Evolutionary conservation across 2,329 filamentous ascomycete genomes (phyloP), one percentile per base, ranked within the genome.

Genomic region (Penicillium sclerotiorum): DNA sequence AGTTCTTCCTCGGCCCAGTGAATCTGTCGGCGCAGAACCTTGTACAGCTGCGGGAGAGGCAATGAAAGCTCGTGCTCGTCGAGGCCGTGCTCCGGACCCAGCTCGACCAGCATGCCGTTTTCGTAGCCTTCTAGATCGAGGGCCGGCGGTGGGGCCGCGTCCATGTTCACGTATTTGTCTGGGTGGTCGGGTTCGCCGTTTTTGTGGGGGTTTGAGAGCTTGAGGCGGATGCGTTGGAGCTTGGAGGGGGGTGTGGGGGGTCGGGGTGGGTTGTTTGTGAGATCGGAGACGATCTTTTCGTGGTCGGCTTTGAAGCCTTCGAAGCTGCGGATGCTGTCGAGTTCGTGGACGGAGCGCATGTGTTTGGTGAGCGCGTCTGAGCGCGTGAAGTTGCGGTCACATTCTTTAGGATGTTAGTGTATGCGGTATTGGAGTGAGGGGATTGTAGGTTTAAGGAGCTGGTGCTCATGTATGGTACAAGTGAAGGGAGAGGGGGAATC

Each of bases 321-420:
- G n/a, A n/a, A n/a, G n/a, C n/a, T n/a, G n/a, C 90, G 86, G 18
- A 96, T 80, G 13, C 90, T 89, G 74, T 99, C 94, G 3, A 93
- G 96, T 70, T 99, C 94, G 76, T 99, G 94, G 30, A 99, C 92
- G 13, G 94, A 97, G 61, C 94, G 88, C 90, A 97, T 97, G 70
- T 99, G 94, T 72, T 99, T 99, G 1, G 93, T 91, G 0, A 99
- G 80, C 11, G 94, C 94, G 65, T 99, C 94, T 20, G 93, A 96
- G 58, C 94, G 83, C 2, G 94, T 99, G 64, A 99, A 99, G 25
- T 92, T 92, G 53, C 93, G 88, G 69, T 99, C 94, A 74, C 94
- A 99, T 81, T 99, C 94, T 95, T n/a, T n/a, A n/a, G n/a, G n/a
- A n/a, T n/a, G n/a, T n/a, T n/a, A n/a, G 33, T 39, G 5, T 12